Conservation (phyloP, 2,329 filamentous ascomycete genomes). For the Cladosporium sp. region DNA sequence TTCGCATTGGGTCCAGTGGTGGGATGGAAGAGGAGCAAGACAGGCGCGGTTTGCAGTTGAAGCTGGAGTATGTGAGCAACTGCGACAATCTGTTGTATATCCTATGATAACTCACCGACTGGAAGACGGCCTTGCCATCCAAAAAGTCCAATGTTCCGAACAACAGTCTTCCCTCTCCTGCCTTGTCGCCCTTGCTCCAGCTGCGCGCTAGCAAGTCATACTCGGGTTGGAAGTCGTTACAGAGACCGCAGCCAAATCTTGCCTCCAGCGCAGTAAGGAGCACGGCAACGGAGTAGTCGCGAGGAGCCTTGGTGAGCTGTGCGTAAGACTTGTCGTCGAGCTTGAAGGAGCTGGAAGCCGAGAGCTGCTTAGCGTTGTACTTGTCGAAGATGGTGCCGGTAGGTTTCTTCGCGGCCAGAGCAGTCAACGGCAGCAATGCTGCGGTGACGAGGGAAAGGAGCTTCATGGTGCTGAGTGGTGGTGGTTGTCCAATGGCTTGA, state of each 20-base stretch:
- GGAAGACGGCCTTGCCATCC: constrained; percentile 80
- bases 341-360: constrained; percentile 60
- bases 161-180: constrained; percentile 69
- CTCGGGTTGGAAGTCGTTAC: constrained; percentile 88
- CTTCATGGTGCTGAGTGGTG: constrained; percentile 59
- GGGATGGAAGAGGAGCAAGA: constrained; percentile 83
- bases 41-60: constrained; percentile 88
- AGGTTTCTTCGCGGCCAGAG: constrained; percentile 65
- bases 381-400: constrained; percentile 64
- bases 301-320: constrained; percentile 71
- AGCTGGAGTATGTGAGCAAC: constrained; percentile 59
- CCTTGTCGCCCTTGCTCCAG: constrained; percentile 83
- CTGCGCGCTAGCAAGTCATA: constrained; percentile 84
- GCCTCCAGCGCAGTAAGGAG: constrained; percentile 83
- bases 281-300: constrained; percentile 80
- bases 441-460: constrained; percentile 64
- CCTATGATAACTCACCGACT: constrained; percentile 63
- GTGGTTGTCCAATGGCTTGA: constrained; percentile 10
- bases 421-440: constrained; percentile 57
- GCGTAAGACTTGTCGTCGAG: constrained; percentile 75
- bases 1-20: constrained; percentile 79
- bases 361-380: constrained; percentile 68
- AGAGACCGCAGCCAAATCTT: constrained; percentile 82
- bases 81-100: not conserved
- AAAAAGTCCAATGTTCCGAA: constrained; percentile 86